These are phyloP conservation scores for Xanthoceras sorbifolium DNA, from an alignment of 345 rosid genomes.

Conservation along the genomic window DNA sequence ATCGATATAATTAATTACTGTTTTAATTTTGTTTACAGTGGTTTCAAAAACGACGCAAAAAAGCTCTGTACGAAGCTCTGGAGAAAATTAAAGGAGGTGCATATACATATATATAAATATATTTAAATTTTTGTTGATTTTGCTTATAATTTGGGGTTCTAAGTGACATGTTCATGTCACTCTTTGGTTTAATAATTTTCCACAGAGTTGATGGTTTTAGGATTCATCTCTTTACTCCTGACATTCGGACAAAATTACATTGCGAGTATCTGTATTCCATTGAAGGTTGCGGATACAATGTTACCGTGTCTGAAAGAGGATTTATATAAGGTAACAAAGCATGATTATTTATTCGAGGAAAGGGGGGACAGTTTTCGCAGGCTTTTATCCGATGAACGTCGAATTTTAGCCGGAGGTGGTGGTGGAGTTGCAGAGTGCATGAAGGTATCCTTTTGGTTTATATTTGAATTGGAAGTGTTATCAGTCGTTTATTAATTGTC, in stretches of 20 bases:
- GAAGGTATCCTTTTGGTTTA: constrained; percentile 9
- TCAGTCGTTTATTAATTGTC: not conserved
- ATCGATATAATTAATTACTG: too few relatives aligned
- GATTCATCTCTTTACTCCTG: constrained; percentile 82
- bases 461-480: too few relatives aligned
- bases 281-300: constrained; percentile 63
- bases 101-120: too few relatives aligned
- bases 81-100: constrained; percentile 81
- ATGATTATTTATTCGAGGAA: not conserved
- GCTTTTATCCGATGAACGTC: constrained; percentile 43
- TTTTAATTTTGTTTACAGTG: constrained; percentile 35
- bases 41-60: constrained; percentile 52
- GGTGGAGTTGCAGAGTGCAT: constrained; percentile 24
- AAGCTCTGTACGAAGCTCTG: constrained; percentile 79
- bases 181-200: too few relatives aligned
- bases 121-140: not conserved
- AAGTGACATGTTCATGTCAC: too few relatives aligned
- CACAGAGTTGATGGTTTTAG: constrained; percentile 92
- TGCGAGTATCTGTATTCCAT: constrained; percentile 59
- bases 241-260: constrained; percentile 87
- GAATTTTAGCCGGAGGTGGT: constrained; percentile 45
- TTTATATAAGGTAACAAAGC: not conserved
- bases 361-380: constrained; percentile 35
- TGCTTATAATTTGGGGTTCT: not conserved
- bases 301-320: constrained; percentile 59